Base-by-base conservation (phyloP, 768 basidiomycete species). In the Trametes cinnabarina region DNA sequence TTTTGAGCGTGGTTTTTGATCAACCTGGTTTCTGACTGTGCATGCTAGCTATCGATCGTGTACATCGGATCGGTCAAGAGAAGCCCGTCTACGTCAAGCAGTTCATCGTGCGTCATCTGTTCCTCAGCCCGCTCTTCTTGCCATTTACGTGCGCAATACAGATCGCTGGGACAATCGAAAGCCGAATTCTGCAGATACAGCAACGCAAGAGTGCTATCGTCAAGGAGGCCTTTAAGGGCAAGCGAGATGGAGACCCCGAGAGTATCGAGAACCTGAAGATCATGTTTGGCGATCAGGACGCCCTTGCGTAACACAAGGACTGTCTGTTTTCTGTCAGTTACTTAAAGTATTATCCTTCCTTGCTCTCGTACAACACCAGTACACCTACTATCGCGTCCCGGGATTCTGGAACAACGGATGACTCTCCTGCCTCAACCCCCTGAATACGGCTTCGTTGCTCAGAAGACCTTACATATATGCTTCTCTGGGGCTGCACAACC, bases 151-250 rank as follows among this genome's bases (percentile, higher is more conserved):
- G 30, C 30, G 30, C 30, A 2, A 32, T 19, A 49, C 60, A 91
- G 89, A 76, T 91, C 3, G 72, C 82, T 10, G 77, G 87, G 53
- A 92, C 90, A 1, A 88, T 93, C 55, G 91, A 93, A 68, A 84
- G 84, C 0, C 83, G 88, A 15, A 91, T 94, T 61, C 70, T 92
- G 5, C 77, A 85, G 63, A 92, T 95, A 20, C 94, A 95, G 70
- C 85, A 87, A 65, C 77, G 91, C 35, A 96, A 95, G 74, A 92
- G 85, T 0, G 90, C 90, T 3, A 90, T 96, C 47, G 81, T 94
- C 20, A 89, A 86, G 63, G 90, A 90, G 67, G 92, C 92, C 1
- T 90, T 94, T 66, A 81, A 84, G 23, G 85, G 85, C 46, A 81
- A 74, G 48, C 72, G 69, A 1, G 79, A 77, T 48, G 68, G 77